Percentiles rank a stretch among this genome's conserved stretches.
phyloP scores from a whole-genome alignment of 2,329 filamentous ascomycete species.

The Verruconis gallopava region DNA sequence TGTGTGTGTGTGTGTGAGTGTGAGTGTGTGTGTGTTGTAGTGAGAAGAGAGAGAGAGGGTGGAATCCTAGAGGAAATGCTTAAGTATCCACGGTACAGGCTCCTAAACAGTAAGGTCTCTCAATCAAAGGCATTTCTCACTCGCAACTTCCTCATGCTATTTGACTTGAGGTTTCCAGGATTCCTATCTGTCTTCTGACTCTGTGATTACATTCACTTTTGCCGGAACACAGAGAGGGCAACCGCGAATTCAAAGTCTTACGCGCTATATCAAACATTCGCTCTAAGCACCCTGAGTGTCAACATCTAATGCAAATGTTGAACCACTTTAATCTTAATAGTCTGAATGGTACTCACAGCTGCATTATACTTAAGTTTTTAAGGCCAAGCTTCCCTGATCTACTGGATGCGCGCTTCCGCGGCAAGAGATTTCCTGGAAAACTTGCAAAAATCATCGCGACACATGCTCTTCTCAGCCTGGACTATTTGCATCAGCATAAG shows the following conservation, averaged over 20 bases:
- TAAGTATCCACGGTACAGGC: too few relatives aligned
- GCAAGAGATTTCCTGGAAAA: slow-evolving; percentile 24
- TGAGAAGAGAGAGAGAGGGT: too few relatives aligned
- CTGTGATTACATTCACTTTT: too few relatives aligned
- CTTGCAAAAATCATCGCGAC: slow-evolving; percentile 25
- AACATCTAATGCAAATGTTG: slow-evolving; percentile 24
- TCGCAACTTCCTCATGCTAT: too few relatives aligned
- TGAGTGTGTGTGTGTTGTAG: too few relatives aligned
- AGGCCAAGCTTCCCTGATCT: slow-evolving; percentile 27
- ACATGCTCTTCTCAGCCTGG: slow-evolving; percentile 15
- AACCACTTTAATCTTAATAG: slow-evolving; percentile 28
- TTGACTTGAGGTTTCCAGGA: too few relatives aligned
- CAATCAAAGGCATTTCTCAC: too few relatives aligned
- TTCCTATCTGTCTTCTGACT: too few relatives aligned
- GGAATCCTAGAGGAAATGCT: too few relatives aligned
- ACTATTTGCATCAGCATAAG: slow-evolving; percentile 14
- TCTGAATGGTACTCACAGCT: slow-evolving; percentile 34
- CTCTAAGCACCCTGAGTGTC: slow-evolving; percentile 12
- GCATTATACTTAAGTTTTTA: slow-evolving; percentile 30
- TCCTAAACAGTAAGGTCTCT: too few relatives aligned
- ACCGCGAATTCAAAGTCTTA: slow-evolving; percentile 14
- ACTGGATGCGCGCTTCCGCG: slow-evolving; percentile 20
- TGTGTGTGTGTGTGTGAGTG: too few relatives aligned
- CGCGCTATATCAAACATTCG: slow-evolving; percentile 9
- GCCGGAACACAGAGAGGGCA: slow-evolving; percentile 9